Evolutionary conservation across 495 filamentous ascomycete species (phyloP).

Genomic region (Hyaloscypha hepaticicola): DNA sequence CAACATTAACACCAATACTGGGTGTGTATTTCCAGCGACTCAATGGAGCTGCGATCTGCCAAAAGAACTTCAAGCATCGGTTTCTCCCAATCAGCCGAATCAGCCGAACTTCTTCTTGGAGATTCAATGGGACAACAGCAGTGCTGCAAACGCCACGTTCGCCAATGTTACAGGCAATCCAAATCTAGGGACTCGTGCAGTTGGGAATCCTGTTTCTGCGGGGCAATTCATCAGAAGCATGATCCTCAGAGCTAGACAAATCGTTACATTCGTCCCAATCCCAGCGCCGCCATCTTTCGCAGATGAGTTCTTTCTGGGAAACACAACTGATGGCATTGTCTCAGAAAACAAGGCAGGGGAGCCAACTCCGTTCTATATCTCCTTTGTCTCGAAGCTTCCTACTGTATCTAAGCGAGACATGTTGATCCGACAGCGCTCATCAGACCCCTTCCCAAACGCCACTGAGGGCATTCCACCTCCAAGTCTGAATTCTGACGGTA

Average conservation of each 20-base stretch:
- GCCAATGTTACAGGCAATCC: conserved; percentile 29
- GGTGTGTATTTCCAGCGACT: conserved; percentile 65
- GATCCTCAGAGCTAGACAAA: conserved; percentile 32
- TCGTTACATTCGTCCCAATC: conserved; percentile 49
- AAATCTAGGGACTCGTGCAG: conserved; percentile 19
- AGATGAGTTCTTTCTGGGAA: conserved; percentile 77
- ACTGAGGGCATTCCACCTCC: conserved; percentile 60
- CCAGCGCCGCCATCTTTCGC: conserved; percentile 63
- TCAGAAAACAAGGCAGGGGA: conserved; percentile 62
- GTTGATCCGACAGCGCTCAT: conserved; percentile 1
- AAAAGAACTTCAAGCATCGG: conserved; percentile 64
- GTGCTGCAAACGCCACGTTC: conserved; percentile 39
- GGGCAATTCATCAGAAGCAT: conserved; percentile 33
- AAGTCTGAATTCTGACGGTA: conserved; percentile 59
- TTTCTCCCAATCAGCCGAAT: conserved; percentile 57
- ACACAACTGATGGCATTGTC: conserved; percentile 71
- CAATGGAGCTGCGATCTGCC: conserved; percentile 84
- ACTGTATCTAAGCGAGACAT: conserved; percentile 14
- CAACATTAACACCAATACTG: conserved; percentile 52
- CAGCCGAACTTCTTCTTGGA: conserved; percentile 77
- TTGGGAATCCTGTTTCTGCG: conserved; percentile 38
- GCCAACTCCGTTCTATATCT: conserved; percentile 68
- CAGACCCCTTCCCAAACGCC: conserved; percentile 46
- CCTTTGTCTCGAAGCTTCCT: conserved; percentile 37
- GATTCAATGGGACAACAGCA: conserved; percentile 76